phyloP scores from a whole-genome alignment of 2,329 filamentous ascomycete genomes.

The Metarhizium anisopliae region DNA sequence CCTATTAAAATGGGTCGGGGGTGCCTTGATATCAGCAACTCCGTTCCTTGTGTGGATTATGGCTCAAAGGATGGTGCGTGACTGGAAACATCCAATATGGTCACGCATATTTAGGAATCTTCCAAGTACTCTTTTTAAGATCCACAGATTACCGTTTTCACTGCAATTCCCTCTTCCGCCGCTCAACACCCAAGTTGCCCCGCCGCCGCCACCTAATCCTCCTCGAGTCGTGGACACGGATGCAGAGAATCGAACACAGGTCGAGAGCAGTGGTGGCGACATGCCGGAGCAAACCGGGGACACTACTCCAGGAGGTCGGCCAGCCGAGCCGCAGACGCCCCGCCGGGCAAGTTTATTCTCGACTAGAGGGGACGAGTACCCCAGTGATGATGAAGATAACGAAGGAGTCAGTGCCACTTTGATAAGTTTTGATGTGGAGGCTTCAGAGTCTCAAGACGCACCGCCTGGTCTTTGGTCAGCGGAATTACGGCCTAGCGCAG shows the following conservation, averaged over 20 bases:
- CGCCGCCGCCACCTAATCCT: not conserved
- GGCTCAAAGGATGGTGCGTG: conserved; percentile 28
- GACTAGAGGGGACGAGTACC: conserved; percentile 40
- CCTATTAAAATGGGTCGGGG: conserved; percentile 34
- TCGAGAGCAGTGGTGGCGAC: conserved; percentile 1
- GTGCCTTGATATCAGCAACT: conserved; percentile 30
- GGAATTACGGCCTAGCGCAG: conserved; percentile 43
- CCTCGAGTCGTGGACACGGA: not conserved
- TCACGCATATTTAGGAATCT: conserved; percentile 28
- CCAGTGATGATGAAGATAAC: conserved; percentile 47
- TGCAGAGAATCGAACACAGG: not conserved
- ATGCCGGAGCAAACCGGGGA: conserved; percentile 21
- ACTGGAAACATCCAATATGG: conserved; percentile 28
- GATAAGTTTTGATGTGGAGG: conserved; percentile 54
- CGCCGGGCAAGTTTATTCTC: conserved; percentile 39
- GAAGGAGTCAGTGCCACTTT: conserved; percentile 47
- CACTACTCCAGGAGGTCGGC: conserved; percentile 17
- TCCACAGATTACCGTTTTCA: conserved; percentile 13
- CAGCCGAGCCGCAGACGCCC: conserved; percentile 21
- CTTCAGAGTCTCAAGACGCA: conserved; percentile 41
- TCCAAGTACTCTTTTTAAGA: conserved; percentile 27
- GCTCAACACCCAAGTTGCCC: not conserved
- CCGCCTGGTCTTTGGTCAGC: conserved; percentile 48
- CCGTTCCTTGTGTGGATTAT: conserved; percentile 40
- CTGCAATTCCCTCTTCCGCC: conserved; percentile 14